A percentile compares a stretch with the other conserved stretches of the same genome.
Evolutionary conservation across 306 rosid genomes (phyloP).

Genomic region (Alnus rubra): DNA sequence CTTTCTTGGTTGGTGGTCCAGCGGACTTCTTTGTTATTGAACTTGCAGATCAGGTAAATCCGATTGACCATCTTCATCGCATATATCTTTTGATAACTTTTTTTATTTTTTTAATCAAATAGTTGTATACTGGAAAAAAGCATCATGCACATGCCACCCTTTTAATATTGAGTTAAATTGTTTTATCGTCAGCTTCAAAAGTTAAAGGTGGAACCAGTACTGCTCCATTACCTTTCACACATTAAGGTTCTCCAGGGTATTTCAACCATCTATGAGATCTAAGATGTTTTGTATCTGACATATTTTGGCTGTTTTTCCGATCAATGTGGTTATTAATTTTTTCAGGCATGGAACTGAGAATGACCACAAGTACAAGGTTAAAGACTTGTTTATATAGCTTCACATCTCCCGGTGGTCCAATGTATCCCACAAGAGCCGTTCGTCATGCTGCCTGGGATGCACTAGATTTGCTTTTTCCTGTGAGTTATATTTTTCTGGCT

Average conservation of each 20-base stretch:
- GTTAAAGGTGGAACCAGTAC: slow-evolving; percentile 94
- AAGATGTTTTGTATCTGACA: slow-evolving; percentile 22
- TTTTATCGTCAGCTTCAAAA: slow-evolving; percentile 73
- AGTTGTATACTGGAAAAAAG: background rate
- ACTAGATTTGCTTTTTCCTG: slow-evolving; percentile 85
- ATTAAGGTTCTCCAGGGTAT: slow-evolving; percentile 79
- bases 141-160: background rate
- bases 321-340: slow-evolving; percentile 2
- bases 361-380: slow-evolving; percentile 88
- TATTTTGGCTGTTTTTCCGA: slow-evolving; percentile 18
- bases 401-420: slow-evolving; percentile 96
- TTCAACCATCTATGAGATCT: slow-evolving; percentile 24
- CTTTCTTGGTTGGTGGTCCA: slow-evolving; percentile 78
- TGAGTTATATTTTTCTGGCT: slow-evolving; percentile 36
- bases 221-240: slow-evolving; percentile 83
- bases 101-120: background rate
- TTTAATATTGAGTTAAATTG: background rate
- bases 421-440: slow-evolving; percentile 98
- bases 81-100: background rate
- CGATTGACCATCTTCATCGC: background rate
- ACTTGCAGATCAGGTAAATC: slow-evolving; percentile 82
- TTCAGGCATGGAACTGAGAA: slow-evolving; percentile 87
- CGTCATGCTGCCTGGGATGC: slow-evolving; percentile 99
- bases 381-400: slow-evolving; percentile 89
- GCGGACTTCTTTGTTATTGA: slow-evolving; percentile 89